phyloP scores from a whole-genome alignment of 2,329 filamentous ascomycete species.

The Cytospora paraplurivora region DNA sequence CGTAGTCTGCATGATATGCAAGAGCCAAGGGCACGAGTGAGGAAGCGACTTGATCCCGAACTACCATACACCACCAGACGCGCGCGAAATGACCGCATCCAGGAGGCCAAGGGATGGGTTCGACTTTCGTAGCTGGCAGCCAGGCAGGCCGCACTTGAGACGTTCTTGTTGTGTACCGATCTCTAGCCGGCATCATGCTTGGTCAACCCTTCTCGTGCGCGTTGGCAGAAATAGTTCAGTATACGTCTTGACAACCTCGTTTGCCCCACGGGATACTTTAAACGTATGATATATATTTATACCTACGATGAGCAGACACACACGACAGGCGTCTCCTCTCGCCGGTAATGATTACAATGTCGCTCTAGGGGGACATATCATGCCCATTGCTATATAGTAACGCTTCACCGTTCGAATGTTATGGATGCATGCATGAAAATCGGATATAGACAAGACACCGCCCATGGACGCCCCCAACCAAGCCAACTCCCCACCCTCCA shows the following conservation, averaged over 20 bases:
- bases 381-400: not conserved
- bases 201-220: too few species aligned
- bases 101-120: too few species aligned
- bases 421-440: not conserved
- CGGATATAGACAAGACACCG: constrained; percentile 6
- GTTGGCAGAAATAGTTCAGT: too few species aligned
- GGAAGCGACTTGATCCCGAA: too few species aligned
- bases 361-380: not conserved
- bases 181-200: too few species aligned
- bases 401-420: not conserved
- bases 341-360: not conserved
- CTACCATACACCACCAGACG: too few species aligned
- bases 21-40: too few species aligned
- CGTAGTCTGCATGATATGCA: too few species aligned
- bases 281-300: not conserved
- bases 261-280: not conserved
- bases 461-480: constrained; percentile 6
- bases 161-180: too few species aligned
- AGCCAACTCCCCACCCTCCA: not conserved
- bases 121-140: too few species aligned
- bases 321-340: not conserved
- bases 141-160: too few species aligned
- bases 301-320: not conserved
- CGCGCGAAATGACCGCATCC: too few species aligned
- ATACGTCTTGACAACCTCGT: not conserved